Base-by-base conservation (phyloP, 208 protist species). In the Leishmania gerbilli region DNA sequence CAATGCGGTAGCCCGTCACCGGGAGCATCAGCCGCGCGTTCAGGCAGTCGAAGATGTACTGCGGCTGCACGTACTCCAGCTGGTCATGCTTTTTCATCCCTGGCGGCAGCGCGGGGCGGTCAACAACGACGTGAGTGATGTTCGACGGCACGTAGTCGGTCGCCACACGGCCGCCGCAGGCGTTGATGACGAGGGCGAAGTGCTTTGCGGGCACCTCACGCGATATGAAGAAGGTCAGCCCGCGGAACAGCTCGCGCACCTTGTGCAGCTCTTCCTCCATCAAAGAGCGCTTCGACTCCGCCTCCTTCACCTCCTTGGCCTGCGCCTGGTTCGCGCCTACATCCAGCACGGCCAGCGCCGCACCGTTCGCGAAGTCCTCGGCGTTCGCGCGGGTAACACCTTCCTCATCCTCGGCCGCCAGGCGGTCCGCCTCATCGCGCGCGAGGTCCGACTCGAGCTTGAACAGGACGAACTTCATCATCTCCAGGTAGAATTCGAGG, bases 381-480 rank as follows among this genome's bases (percentile, higher is more conserved):
- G 81, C 79, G 76, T 85, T 89, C 27, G 83, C 82, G 40, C 83
- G 76, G 74, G 76, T 71, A 13, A 80, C 79, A 21, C 76, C 75
- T 37, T 83, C 80, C 37, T 79, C 81, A 60, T 84, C 85, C 55
- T 81, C 84, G 62, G 74, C 64, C 40, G 84, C 91, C 42, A 96
- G 88, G n/a, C 90, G 85, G 79, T 95, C 92, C 5, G 75, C 81
- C 79, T 93, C 88, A 42, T 93, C 85, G 6, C 95, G 83, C 21
- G 88, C 80, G 11, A 94, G 81, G 49, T 94, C 88, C 42, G 86
- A 53, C 88, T 99, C 99, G n/a, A 99, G 94, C 83, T 99, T 98
- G 90, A 95, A 99, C 71, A 99, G 94, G 27, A 99, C 95, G 80
- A 99, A 99, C 34, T 93, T 91, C 87, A 99, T 89, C 79, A 99